These are phyloP conservation scores for Termitomyces heimii DNA, from an alignment of 768 basidiomycete species.

Conservation along the genomic window DNA sequence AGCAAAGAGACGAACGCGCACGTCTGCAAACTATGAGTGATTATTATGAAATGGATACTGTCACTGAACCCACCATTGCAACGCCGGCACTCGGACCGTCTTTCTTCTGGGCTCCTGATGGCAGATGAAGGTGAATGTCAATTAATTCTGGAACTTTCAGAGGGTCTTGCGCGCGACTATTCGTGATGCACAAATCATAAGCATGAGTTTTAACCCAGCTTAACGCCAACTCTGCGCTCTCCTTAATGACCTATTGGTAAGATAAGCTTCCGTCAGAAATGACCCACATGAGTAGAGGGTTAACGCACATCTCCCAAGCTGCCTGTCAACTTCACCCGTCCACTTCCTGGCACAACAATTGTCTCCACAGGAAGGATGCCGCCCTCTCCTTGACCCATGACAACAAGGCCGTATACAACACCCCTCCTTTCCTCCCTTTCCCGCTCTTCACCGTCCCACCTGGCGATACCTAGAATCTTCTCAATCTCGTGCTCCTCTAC, in stretches of 20 bases:
- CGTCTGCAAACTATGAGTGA: constrained; percentile 34
- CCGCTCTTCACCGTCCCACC: constrained; percentile 75
- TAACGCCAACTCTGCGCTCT: constrained; percentile 84
- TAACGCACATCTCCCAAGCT: constrained; percentile 67
- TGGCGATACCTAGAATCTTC: constrained; percentile 72
- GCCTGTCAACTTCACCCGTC: constrained; percentile 73
- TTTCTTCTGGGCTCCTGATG: constrained; percentile 88
- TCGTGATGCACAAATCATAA: constrained; percentile 74
- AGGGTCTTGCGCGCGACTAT: constrained; percentile 62
- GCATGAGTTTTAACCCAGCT: constrained; percentile 91
- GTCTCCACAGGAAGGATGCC: constrained; percentile 85
- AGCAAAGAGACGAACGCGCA: constrained; percentile 86
- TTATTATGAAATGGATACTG: not conserved
- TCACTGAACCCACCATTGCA: constrained; percentile 57
- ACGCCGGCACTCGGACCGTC: constrained; percentile 91
- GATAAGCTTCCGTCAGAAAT: not conserved
- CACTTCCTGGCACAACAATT: constrained; percentile 68
- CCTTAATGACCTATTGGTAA: constrained; percentile 67
- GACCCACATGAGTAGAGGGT: not conserved
- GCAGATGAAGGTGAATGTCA: constrained; percentile 86
- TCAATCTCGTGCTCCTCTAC: constrained; percentile 76
- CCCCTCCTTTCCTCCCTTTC: constrained; percentile 72
- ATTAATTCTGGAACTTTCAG: constrained; percentile 66
- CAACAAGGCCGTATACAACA: constrained; percentile 81
- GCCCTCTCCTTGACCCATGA: constrained; percentile 85